Conservation (phyloP, 2,329 filamentous ascomycete genomes). For the Penicillium sp. region DNA sequence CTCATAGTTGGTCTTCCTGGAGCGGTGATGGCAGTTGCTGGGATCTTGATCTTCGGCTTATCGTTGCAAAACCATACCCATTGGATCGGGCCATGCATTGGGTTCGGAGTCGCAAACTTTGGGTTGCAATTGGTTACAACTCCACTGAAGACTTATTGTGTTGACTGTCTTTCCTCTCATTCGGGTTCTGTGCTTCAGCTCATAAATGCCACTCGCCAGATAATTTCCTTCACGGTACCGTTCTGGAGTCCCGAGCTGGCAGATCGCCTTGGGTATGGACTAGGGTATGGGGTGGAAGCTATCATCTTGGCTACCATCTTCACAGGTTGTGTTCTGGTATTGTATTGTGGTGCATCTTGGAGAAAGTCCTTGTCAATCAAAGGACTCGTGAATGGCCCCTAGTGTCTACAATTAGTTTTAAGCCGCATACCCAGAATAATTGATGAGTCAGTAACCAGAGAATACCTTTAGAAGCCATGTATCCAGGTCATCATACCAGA, state of each 20-base stretch:
- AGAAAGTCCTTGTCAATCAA: neutral
- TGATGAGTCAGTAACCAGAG: neutral
- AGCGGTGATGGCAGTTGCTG: neutral
- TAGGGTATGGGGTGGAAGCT: neutral
- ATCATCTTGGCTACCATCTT: neutral
- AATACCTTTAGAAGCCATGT: neutral
- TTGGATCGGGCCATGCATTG: conserved; percentile 1
- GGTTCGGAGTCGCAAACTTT: neutral
- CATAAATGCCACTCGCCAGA: neutral
- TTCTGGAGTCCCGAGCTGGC: neutral
- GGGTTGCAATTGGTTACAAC: neutral
- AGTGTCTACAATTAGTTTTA: neutral
- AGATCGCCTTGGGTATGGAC: neutral
- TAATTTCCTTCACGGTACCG: neutral
- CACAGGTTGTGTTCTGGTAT: neutral
- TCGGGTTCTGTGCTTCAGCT: neutral
- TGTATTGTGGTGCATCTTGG: neutral
- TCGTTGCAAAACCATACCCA: neutral
- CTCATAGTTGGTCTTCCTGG: neutral
- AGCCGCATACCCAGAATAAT: neutral
- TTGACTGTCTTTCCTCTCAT: neutral
- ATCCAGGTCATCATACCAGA: neutral
- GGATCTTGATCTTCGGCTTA: neutral
- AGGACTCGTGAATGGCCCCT: neutral
- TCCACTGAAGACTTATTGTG: conserved; percentile 1